phyloP scores from a whole-genome alignment of 2,329 filamentous ascomycete genomes.

The Talaromyces sp. region DNA sequence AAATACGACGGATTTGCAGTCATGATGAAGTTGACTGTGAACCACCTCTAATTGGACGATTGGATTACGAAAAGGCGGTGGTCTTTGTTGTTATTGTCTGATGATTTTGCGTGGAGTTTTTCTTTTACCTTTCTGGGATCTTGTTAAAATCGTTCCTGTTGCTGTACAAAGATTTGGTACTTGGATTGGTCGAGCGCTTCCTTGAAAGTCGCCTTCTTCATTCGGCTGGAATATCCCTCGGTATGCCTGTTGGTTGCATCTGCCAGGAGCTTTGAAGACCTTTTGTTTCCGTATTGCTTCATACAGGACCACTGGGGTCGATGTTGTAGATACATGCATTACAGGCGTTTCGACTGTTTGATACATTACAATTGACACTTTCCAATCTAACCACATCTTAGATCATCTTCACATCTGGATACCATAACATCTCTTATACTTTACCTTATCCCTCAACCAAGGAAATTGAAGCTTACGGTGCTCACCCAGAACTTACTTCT shows the following conservation, averaged over 20 bases:
- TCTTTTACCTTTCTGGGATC: not conserved
- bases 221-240: conserved; percentile 7
- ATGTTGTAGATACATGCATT: conserved; percentile 21
- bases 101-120: conserved; percentile 11
- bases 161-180: conserved; percentile 13
- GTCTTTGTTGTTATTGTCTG: conserved; percentile 13
- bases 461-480: not conserved
- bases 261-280: conserved; percentile 16
- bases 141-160: not conserved
- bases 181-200: conserved; percentile 7
- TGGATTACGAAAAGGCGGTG: conserved; percentile 16
- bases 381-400: conserved; percentile 1
- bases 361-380: conserved; percentile 10
- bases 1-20: conserved; percentile 9
- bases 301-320: conserved; percentile 15
- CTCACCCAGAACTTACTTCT: not conserved
- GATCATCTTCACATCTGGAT: not conserved
- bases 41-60: conserved; percentile 9
- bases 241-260: conserved; percentile 15
- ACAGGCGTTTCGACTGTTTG: conserved; percentile 19
- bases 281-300: conserved; percentile 17
- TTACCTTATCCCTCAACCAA: not conserved
- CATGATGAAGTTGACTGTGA: conserved; percentile 18
- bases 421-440: not conserved
- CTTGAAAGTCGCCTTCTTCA: conserved; percentile 3